Evolutionary conservation across 2,329 filamentous ascomycete genomes (phyloP), one percentile per base, ranked within the genome.

Genomic region (Atkinsonella texensis): DNA sequence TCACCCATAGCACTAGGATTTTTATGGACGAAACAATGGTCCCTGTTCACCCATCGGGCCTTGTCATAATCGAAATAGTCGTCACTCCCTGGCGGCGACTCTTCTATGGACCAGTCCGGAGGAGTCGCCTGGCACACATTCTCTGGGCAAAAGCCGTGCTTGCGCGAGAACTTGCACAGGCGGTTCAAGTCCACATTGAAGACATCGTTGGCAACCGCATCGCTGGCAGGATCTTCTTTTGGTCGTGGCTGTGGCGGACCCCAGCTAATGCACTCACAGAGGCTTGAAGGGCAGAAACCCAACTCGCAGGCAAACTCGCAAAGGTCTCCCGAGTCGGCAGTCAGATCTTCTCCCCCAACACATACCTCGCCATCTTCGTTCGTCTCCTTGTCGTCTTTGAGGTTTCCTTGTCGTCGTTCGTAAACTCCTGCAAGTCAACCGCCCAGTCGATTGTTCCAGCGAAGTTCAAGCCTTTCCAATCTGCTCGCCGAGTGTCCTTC

Each of bases 361-460:
- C n/a, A n/a, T n/a, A n/a, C n/a, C 9, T 48, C 23, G 4, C 32
- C 31, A 2, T 10, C 18, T 9, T 11, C 20, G 8, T 47, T 31
- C 11, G 32, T n/a, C n/a, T n/a, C n/a, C n/a, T n/a, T n/a, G n/a
- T n/a, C n/a, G n/a, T n/a, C n/a, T n/a, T n/a, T n/a, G n/a, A n/a
- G n/a, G n/a, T n/a, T n/a, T n/a, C n/a, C n/a, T n/a, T n/a, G n/a
- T n/a, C n/a, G n/a, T n/a, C n/a, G n/a, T n/a, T n/a, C n/a, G n/a
- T n/a, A n/a, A n/a, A n/a, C 4, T 23, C 20, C 20, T 23, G 20
- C 20, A 23, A 4, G 20, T 54, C 49, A 20, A 54, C 38, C 18
- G 52, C 49, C 47, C 50, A 54, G 28, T 54, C 52, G 2, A 31
- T 41, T 2, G 38, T 50, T 11, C 52, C 52, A 7, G 41, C 52